These are phyloP conservation scores for Chlamydomonas incerta DNA, from an alignment of 139 green algal species.

Conservation along the genomic window DNA sequence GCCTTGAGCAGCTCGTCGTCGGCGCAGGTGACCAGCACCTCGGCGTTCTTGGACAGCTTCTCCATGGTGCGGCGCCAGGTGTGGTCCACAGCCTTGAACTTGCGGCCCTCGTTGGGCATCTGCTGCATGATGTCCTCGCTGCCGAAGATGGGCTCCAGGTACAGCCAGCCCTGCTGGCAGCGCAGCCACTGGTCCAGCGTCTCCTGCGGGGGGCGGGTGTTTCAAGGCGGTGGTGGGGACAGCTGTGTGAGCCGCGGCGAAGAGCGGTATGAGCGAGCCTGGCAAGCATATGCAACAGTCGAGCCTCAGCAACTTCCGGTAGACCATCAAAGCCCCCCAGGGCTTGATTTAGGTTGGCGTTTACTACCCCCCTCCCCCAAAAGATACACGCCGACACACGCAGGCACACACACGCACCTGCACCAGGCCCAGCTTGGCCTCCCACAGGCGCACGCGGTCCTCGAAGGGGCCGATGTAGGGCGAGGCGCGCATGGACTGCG, in stretches of 20 bases:
- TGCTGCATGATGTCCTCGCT: constrained; percentile 90
- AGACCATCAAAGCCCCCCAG: too few species aligned
- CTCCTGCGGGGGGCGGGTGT: constrained; percentile 58
- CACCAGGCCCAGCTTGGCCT: constrained; percentile 71
- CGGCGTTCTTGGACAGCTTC: constrained; percentile 75
- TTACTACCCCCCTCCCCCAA: too few species aligned
- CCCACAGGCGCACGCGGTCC: constrained; percentile 76
- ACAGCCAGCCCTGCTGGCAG: constrained; percentile 86
- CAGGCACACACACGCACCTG: constrained; percentile 65
- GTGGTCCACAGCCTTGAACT: constrained; percentile 85
- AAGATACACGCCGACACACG: too few species aligned
- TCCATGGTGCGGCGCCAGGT: constrained; percentile 85
- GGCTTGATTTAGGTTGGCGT: too few species aligned
- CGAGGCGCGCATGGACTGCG: constrained; percentile 82
- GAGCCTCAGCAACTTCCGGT: too few species aligned
- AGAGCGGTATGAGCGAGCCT: not conserved
- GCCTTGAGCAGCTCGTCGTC: constrained; percentile 85
- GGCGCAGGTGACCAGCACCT: constrained; percentile 68
- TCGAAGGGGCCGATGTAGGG: constrained; percentile 87
- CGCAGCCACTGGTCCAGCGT: constrained; percentile 86
- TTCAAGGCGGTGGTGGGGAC: too few species aligned
- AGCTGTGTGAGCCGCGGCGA: constrained; percentile 49
- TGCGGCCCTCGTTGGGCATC: constrained; percentile 88
- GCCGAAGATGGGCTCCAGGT: constrained; percentile 90
- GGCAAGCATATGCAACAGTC: too few species aligned